A percentile compares a stretch with the other conserved stretches of the same genome.
Conservation (phyloP, 768 basidiomycete species). For the Suillus tomentosus region DNA sequence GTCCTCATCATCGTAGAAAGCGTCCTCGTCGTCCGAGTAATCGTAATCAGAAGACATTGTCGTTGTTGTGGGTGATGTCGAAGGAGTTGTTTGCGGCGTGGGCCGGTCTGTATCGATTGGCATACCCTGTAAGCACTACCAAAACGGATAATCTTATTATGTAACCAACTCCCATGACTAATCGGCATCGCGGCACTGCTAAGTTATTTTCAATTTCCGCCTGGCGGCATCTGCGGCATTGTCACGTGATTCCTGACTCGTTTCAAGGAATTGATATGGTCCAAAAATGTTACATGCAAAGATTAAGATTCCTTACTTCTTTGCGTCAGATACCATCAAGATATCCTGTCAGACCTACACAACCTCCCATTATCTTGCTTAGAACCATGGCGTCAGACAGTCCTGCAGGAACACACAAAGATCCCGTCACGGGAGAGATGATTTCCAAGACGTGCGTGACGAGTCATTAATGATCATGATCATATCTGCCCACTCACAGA, state of each 20-base stretch:
- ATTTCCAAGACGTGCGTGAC: conserved; percentile 88
- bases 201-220: not conserved
- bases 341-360: conserved; percentile 1
- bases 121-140: conserved; percentile 9
- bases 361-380: not conserved
- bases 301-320: conserved; percentile 6
- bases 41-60: conserved; percentile 69
- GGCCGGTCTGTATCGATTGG: conserved; percentile 7
- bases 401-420: conserved; percentile 50
- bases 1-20: conserved; percentile 71
- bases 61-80: conserved; percentile 22
- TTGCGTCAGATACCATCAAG: conserved; percentile 10
- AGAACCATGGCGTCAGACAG: conserved; percentile 43
- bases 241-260: conserved; percentile 4
- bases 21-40: conserved; percentile 65
- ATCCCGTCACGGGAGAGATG: conserved; percentile 93
- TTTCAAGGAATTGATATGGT: conserved; percentile 21
- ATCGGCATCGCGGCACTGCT: not conserved
- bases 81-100: conserved; percentile 15
- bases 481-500: conserved; percentile 24
- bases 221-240: not conserved
- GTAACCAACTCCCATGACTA: not conserved
- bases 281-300: conserved; percentile 27
- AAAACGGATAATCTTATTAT: conserved; percentile 5
- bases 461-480: conserved; percentile 16